phyloP scores from a whole-genome alignment of 2,329 filamentous ascomycete genomes.

The Monosporascus sp. region DNA sequence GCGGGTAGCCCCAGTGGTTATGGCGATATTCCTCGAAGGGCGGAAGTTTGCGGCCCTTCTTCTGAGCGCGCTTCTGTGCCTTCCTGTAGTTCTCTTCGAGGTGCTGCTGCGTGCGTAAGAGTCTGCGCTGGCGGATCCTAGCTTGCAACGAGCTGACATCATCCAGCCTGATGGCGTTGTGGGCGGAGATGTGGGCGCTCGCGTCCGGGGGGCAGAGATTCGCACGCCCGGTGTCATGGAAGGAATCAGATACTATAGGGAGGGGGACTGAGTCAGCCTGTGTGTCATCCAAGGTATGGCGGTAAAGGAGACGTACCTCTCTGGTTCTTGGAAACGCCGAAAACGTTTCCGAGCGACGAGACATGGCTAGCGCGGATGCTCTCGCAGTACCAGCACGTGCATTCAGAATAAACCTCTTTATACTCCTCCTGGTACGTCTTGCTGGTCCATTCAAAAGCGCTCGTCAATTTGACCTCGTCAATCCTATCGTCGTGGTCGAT shows the following conservation, averaged over 20 bases:
- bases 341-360: slow-evolving; percentile 37
- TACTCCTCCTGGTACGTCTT: slow-evolving; percentile 63
- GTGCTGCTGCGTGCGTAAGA: slow-evolving; percentile 24
- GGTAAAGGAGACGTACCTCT: slow-evolving; percentile 27
- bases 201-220: slow-evolving; percentile 49
- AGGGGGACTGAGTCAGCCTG: no score
- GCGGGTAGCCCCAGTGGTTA: slow-evolving; percentile 50
- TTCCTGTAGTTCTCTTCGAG: slow-evolving; percentile 54
- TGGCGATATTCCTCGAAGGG: slow-evolving; percentile 43
- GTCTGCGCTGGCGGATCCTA: slow-evolving; percentile 33
- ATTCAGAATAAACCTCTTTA: slow-evolving; percentile 66
- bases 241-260: slow-evolving; percentile 33
- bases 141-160: slow-evolving; percentile 18
- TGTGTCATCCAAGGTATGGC: no score
- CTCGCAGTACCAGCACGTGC: slow-evolving; percentile 83
- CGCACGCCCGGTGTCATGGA: slow-evolving; percentile 44
- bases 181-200: slow-evolving; percentile 67
- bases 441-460: slow-evolving; percentile 67
- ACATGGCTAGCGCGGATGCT: slow-evolving; percentile 56
- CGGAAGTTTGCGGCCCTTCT: slow-evolving; percentile 44
- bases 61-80: slow-evolving; percentile 44
- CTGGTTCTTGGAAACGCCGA: slow-evolving; percentile 42
- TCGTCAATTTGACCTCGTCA: slow-evolving; percentile 58
- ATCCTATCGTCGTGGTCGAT: slow-evolving; percentile 85
- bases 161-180: slow-evolving; percentile 55